Percentiles rank a stretch among this genome's conserved stretches.
phyloP scores from a whole-genome alignment of 2,329 filamentous ascomycete species.

The Neofusicoccum kwambonambiense region DNA sequence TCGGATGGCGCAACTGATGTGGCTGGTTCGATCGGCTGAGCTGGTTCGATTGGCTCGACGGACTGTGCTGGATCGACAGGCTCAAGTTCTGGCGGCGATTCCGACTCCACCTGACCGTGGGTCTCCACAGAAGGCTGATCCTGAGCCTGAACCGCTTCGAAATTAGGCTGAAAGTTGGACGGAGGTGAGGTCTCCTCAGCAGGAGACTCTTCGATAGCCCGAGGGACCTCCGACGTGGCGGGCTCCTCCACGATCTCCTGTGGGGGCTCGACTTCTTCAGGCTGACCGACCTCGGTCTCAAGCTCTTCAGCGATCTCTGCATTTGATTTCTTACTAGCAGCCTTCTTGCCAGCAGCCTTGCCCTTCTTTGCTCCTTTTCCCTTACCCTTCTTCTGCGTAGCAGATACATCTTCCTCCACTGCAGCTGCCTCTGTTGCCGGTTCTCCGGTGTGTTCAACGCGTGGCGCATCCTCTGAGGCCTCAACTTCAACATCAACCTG shows the following conservation, averaged over 20 bases:
- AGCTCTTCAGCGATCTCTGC: not conserved
- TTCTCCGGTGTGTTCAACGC: conserved; percentile 28
- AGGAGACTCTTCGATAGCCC: not conserved
- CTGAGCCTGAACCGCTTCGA: not conserved
- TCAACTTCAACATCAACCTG: conserved; percentile 25
- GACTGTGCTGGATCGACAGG: not conserved
- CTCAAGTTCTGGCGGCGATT: not conserved
- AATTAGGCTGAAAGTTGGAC: not conserved
- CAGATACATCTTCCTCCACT: not conserved
- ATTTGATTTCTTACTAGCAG: not conserved
- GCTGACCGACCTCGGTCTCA: not conserved
- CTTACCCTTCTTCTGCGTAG: conserved; percentile 7
- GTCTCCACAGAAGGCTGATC: not conserved
- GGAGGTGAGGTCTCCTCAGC: not conserved
- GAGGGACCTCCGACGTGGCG: not conserved
- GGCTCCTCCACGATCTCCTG: not conserved
- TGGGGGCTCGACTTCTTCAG: not conserved
- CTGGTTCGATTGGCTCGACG: not conserved
- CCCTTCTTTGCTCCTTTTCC: conserved; percentile 1
- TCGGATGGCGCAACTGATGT: not conserved
- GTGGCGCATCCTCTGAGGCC: conserved; percentile 20
- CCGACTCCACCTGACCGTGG: not conserved
- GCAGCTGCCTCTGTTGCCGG: conserved; percentile 19
- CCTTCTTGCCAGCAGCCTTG: not conserved
- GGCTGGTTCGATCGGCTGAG: not conserved